Conservation (phyloP, 169 alveolate genomes). For the Eimeria nieschulzi region DNA sequence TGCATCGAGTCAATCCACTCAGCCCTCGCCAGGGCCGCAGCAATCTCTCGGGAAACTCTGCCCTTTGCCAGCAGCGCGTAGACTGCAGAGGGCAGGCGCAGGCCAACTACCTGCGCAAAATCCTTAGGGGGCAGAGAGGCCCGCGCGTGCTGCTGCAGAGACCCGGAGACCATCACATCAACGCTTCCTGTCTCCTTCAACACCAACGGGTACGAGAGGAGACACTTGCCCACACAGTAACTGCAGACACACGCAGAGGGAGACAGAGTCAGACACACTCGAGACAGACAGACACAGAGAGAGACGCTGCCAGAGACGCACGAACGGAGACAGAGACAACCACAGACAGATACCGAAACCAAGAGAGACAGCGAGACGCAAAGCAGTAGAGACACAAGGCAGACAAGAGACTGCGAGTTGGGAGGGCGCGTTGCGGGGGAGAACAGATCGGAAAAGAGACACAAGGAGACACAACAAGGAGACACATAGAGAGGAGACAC, state of each 20-base stretch:
- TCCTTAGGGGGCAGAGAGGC: constrained; percentile 21
- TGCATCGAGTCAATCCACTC: background rate
- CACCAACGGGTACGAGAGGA: background rate
- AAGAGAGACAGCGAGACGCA: too few relatives aligned
- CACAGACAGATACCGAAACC: background rate
- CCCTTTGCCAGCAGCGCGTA: constrained; percentile 36
- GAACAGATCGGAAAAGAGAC: background rate
- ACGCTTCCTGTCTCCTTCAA: background rate
- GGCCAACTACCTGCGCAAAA: constrained; percentile 18
- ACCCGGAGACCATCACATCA: background rate
- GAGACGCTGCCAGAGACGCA: background rate
- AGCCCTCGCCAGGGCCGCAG: constrained; percentile 10
- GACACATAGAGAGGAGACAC: too few relatives aligned
- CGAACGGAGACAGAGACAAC: background rate
- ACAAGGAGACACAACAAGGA: background rate
- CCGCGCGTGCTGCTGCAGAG: background rate
- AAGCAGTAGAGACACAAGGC: too few relatives aligned
- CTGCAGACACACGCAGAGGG: background rate
- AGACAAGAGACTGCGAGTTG: background rate
- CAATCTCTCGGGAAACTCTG: background rate
- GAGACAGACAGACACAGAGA: background rate
- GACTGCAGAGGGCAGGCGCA: constrained; percentile 38
- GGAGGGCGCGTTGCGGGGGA: background rate
- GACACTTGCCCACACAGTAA: background rate
- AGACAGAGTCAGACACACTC: background rate